Base-by-base conservation (phyloP, 2,329 filamentous ascomycete species). In the Calonectria leucothoes region DNA sequence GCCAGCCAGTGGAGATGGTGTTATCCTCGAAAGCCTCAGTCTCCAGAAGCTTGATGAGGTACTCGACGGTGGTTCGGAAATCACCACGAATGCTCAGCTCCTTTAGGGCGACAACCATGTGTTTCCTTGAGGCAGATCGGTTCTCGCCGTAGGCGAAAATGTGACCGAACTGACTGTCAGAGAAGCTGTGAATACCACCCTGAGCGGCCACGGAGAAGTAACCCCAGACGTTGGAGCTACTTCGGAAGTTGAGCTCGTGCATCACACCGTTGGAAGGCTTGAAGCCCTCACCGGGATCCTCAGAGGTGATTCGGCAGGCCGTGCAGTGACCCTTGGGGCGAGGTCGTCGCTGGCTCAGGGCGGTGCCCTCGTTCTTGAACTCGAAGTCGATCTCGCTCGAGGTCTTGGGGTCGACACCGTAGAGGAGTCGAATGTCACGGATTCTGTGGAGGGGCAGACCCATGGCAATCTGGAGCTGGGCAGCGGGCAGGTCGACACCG, bases 91-190 rank as follows among this genome's bases (percentile, higher is more conserved):
- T 99, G 88, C 96, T 99, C 87, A 99, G 87, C 87, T 99, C 97
- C 90, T 99, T 99, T 83, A 99, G 88, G 20, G 97, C 97, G 79
- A 99, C 94, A 79, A 99, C 96, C 97, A 99, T 99, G 89, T 99
- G 97, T 86, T 99, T 99, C 78, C 97, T 90, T 31, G 97, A 99
- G 31, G 97, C 96, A 65, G 95, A 94, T 85, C 97, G 93, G 88
- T 97, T 99, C 90, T 99, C 97, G 74, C 97, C 97, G 81, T 98
- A 99, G 66, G 97, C 97, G 85, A 99, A 99, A 80, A 99, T 99
- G 87, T 99, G 97, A 87, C 97, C 97, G 81, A 99, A 99, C 83
- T 99, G 97, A 82, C 94, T 97, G 88, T 99, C 97, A 10, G 97
- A 98, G 90, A 98, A 99, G 86, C 95, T 98, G 91, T 99, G 97